A percentile compares a stretch with the other conserved stretches of the same genome.
These are phyloP conservation scores for Trypanosoma boissoni DNA, from an alignment of 208 protist genomes.

Conservation along the genomic window DNA sequence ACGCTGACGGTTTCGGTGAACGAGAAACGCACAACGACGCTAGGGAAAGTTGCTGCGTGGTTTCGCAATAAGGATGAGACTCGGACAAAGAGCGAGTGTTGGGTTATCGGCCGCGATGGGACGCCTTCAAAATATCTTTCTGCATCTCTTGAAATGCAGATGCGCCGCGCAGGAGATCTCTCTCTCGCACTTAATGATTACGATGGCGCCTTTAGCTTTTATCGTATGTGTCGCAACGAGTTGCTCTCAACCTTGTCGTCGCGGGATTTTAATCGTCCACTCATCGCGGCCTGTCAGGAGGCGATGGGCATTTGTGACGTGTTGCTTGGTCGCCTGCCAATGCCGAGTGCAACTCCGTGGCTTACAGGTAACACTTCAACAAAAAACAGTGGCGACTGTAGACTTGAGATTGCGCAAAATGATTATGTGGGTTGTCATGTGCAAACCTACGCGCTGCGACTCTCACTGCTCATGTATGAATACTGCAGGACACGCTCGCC, in stretches of 20 bases:
- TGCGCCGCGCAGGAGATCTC: constrained; percentile 74
- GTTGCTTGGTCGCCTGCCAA: constrained; percentile 37
- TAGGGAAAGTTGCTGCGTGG: constrained; percentile 82
- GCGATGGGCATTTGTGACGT: constrained; percentile 59
- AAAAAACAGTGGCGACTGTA: constrained; percentile 42
- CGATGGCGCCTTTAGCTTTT: constrained; percentile 52
- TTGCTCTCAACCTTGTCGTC: constrained; percentile 49
- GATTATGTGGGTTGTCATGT: constrained; percentile 53
- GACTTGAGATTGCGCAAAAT: constrained; percentile 64
- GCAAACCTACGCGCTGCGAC: constrained; percentile 47
- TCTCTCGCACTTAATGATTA: constrained; percentile 65
- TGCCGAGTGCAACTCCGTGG: constrained; percentile 58
- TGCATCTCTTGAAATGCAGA: constrained; percentile 78
- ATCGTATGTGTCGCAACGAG: constrained; percentile 76
- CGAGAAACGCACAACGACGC: constrained; percentile 73
- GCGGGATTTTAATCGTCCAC: constrained; percentile 58
- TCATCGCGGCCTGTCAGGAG: constrained; percentile 79
- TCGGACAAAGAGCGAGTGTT: constrained; percentile 35
- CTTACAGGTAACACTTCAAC: constrained; percentile 30
- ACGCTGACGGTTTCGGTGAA: constrained; percentile 54
- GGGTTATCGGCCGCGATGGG: constrained; percentile 19
- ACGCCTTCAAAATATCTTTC: constrained; percentile 44
- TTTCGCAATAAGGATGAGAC: constrained; percentile 69
- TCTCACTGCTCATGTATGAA: constrained; percentile 64
- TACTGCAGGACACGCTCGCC: constrained; percentile 56